Evolutionary conservation across 2,329 filamentous ascomycete species (phyloP).

Genomic region (Fusarium compactum): DNA sequence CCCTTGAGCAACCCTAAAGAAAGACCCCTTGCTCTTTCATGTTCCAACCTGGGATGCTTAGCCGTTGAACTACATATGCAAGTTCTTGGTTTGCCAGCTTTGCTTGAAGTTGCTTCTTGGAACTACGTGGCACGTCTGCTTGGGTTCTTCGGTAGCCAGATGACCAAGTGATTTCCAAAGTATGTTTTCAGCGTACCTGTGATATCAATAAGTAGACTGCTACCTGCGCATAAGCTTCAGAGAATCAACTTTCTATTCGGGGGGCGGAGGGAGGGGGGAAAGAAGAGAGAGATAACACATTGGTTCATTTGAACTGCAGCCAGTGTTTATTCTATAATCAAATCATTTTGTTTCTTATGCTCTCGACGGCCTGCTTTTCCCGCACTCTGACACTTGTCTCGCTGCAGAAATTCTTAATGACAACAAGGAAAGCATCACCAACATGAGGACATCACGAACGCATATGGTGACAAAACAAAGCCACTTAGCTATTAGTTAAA

Average conservation of each 20-base stretch:
- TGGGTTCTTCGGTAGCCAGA: neutral
- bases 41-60: neutral
- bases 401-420: too few relatives aligned
- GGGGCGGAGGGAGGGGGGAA: too few relatives aligned
- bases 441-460: neutral
- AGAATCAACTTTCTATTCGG: too few relatives aligned
- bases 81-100: neutral
- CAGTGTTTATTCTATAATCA: too few relatives aligned
- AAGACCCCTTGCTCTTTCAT: neutral
- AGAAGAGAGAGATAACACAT: too few relatives aligned
- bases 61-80: conserved; percentile 6
- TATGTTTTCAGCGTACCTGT: neutral
- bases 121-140: neutral
- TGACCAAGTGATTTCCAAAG: neutral
- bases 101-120: neutral
- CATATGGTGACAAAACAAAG: neutral
- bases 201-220: too few relatives aligned
- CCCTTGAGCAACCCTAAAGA: neutral
- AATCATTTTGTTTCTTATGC: neutral
- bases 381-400: neutral
- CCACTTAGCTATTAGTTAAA: neutral
- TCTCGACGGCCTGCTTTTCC: rapidly evolving
- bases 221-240: neutral
- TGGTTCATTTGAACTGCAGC: too few relatives aligned
- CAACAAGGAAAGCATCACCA: neutral